Evolutionary conservation across 2,329 filamentous ascomycete genomes (phyloP), one percentile per base, ranked within the genome.

Genomic region (Nothophoma quercina): DNA sequence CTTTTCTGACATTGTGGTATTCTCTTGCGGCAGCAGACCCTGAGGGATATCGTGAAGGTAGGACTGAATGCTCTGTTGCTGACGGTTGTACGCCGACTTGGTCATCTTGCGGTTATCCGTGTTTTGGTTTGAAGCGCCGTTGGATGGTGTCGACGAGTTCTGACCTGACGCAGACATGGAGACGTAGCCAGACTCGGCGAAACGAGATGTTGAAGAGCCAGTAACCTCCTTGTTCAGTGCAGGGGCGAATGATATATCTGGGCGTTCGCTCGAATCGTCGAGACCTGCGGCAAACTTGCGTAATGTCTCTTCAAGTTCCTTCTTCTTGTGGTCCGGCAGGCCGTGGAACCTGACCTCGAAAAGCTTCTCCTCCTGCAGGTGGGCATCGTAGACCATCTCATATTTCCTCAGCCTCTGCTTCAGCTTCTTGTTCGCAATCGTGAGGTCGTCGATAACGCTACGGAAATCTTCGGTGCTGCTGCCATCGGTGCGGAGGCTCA

Each of bases 371-470:
- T 87, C 85, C 26, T 87, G 83, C 41, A 93, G 75, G 58, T 88
- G 83, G 33, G 87, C 81, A 15, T 86, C 85, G 1, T 88, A 85
- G 21, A 84, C 76, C 57, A 85, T 86, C 70, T 89, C 88, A 56
- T 90, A 90, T 45, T 84, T 87, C 64, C 84, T 88, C 47, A 96
- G 66, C 64, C 87, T 85, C 60, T 88, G 86, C 75, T 88, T 92
- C 55, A 96, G 72, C 43, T 85, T 87, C 70, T 91, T 90, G 69
- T 95, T 96, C 68, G 92, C 88, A 21, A 96, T 79, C 0, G 91
- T 96, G 52, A 96, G 74, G 68, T 96, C 91, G 64, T 96, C 91
- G 39, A 96, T 96, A 13, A 96, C 90, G 60, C 88, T 88, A 38
- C 91, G 82, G 55, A 86, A 93, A 49, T 93, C 90, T 50, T 90